Base-by-base conservation (phyloP, 345 rosid genomes). In the Euphorbia lathyris region DNA sequence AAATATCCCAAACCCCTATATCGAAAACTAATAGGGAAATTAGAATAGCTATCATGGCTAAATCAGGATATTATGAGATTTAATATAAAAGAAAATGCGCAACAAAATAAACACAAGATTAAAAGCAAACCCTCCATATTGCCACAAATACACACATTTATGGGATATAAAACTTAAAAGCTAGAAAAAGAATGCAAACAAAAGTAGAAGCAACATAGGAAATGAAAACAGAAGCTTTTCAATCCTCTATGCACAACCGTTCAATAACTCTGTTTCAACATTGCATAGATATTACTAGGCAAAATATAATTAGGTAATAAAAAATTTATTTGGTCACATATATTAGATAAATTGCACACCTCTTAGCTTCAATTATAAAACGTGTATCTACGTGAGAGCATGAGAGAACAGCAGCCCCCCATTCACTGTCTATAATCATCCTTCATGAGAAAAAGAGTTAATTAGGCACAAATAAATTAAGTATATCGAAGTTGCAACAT, bases 381-480 rank as follows among this genome's bases (percentile, higher is more conserved):
- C 62, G 25, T 56, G 63, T 40, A 23, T 40, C 45, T 19, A 38
- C 20, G 56, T 42, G 71, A 55, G 40, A 48, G 47, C 17, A 16
- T 16, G 42, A 48, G 23, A 29, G 68, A 25, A 43, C 25, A 25
- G 51, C 11, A 45, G 51, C 11, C 13, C 51, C 8, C 13, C 27
- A 58, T 42, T 25, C 53, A 26, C 25, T 0, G 16, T n/a, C 45
- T 12, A n/a, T 8, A 4, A 40, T 40, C 63, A 42, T 61, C 50
- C 47, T 55, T n/a, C 63, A 53, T 67, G 26, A 67, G 50, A 42
- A 55, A 32, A 22, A 38, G 30, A 1, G 9, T 23, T 42, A 25
- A 38, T 26, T 20, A 56, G 36, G 27, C 29, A 68, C 17, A 48
- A 16, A n/a, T 23, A 40, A 68, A 57, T 68, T 63, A 68, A 57